These are phyloP conservation scores for Metarhizium humberi DNA, from an alignment of 2,329 filamentous ascomycete genomes.

Conservation along the genomic window DNA sequence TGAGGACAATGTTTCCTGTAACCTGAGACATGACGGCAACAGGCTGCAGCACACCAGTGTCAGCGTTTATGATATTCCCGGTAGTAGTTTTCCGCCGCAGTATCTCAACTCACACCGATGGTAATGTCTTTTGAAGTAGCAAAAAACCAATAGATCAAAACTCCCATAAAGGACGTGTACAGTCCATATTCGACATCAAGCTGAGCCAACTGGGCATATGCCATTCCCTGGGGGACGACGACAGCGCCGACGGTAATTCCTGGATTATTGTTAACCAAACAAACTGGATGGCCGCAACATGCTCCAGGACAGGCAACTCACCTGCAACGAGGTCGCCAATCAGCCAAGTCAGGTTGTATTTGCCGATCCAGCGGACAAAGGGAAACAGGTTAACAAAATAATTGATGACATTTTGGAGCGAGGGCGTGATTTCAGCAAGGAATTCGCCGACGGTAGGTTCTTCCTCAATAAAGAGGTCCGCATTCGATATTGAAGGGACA, in stretches of 20 bases:
- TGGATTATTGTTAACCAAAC: conserved; percentile 5
- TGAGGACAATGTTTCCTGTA: conserved; percentile 37
- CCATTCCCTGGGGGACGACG: conserved; percentile 46
- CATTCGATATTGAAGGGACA: conserved; percentile 25
- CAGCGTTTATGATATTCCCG: not conserved
- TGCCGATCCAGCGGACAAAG: conserved; percentile 39
- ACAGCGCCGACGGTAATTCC: conserved; percentile 40
- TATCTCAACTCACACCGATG: conserved; percentile 55
- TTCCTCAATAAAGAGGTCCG: conserved; percentile 28
- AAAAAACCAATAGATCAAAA: conserved; percentile 94
- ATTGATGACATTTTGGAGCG: conserved; percentile 15
- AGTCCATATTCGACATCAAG: conserved; percentile 40
- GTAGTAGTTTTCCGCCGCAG: not conserved
- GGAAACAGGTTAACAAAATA: conserved; percentile 37
- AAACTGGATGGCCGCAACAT: not conserved
- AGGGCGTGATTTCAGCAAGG: conserved; percentile 27
- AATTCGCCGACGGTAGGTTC: conserved; percentile 34
- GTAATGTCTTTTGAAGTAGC: conserved; percentile 90
- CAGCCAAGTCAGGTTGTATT: conserved; percentile 39
- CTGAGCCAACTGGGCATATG: conserved; percentile 39
- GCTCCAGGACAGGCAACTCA: conserved; percentile 12
- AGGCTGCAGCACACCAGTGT: conserved; percentile 28
- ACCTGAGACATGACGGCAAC: conserved; percentile 45
- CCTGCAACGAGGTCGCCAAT: conserved; percentile 37
- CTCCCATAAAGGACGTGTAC: conserved; percentile 85